phyloP scores from a whole-genome alignment of 1,284 basidiomycete species.

The Erythrobasidium hasegawianum region DNA sequence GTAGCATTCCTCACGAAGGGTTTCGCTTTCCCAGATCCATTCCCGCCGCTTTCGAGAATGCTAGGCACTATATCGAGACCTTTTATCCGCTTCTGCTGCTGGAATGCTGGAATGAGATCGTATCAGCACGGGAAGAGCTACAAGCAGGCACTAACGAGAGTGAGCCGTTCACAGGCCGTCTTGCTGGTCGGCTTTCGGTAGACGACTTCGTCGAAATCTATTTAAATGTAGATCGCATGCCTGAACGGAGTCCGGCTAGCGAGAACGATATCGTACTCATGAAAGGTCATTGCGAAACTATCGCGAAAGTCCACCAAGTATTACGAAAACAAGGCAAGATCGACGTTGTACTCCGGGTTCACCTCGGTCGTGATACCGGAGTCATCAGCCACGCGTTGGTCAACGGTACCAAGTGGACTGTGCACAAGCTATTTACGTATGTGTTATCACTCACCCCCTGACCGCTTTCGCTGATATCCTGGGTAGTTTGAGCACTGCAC shows the following conservation, averaged over 20 bases:
- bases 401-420: constrained; percentile 64
- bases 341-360: constrained; percentile 53
- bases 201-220: constrained; percentile 74
- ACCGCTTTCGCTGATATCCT: too few species aligned
- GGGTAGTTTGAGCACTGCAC: constrained; percentile 80
- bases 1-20: constrained; percentile 29
- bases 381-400: constrained; percentile 50
- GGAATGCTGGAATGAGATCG: constrained; percentile 88
- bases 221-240: constrained; percentile 50
- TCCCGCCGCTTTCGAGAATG: constrained; percentile 64
- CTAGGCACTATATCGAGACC: constrained; percentile 65
- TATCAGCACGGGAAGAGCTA: constrained; percentile 63
- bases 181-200: constrained; percentile 60
- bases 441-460: constrained; percentile 41
- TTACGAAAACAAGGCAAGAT: constrained; percentile 55
- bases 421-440: constrained; percentile 79
- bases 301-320: constrained; percentile 78
- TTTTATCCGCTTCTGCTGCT: constrained; percentile 85
- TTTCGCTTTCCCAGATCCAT: constrained; percentile 52
- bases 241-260: constrained; percentile 66
- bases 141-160: constrained; percentile 50
- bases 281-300: constrained; percentile 52
- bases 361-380: constrained; percentile 50
- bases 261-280: constrained; percentile 69
- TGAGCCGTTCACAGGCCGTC: constrained; percentile 16